Evolutionary conservation across 2,329 filamentous ascomycete species (phyloP).

Genomic region (Fonsecaea pugnacius): DNA sequence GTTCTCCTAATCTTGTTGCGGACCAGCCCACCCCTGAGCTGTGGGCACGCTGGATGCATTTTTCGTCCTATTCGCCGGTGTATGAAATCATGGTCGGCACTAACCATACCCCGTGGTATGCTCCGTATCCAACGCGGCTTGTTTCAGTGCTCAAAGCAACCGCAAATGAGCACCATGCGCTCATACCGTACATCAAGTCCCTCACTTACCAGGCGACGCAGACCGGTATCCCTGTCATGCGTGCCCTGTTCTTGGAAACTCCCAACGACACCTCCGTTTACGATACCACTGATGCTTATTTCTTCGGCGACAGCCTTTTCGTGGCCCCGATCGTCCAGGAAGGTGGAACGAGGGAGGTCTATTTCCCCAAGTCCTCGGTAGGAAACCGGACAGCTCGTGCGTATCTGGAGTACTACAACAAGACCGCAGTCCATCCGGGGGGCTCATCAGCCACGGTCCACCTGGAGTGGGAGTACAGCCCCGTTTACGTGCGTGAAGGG

Average conservation of each 20-base stretch:
- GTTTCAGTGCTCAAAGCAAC: slow-evolving; percentile 11
- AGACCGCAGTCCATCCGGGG: slow-evolving; percentile 1
- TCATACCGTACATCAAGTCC: slow-evolving; percentile 13
- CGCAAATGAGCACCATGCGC: slow-evolving; percentile 13
- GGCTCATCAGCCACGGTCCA: slow-evolving; percentile 1
- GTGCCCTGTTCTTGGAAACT: slow-evolving; percentile 12
- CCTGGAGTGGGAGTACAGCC: slow-evolving; percentile 9
- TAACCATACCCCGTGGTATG: slow-evolving; percentile 13
- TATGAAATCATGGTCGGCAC: slow-evolving; percentile 18
- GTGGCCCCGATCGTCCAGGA: slow-evolving; percentile 10
- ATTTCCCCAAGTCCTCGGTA: slow-evolving; percentile 2
- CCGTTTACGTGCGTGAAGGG: slow-evolving; percentile 13
- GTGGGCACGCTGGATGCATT: slow-evolving; percentile 15
- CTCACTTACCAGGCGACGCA: slow-evolving; percentile 11
- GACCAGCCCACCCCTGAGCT: slow-evolving; percentile 5
- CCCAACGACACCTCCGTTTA: background rate
- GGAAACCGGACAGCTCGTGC: slow-evolving; percentile 2
- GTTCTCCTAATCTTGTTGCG: slow-evolving; percentile 11
- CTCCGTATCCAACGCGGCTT: slow-evolving; percentile 6
- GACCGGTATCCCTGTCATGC: slow-evolving; percentile 10
- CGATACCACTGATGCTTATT: slow-evolving; percentile 12
- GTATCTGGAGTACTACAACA: slow-evolving; percentile 14
- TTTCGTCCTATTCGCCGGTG: slow-evolving; percentile 9
- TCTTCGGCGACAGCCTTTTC: slow-evolving; percentile 10
- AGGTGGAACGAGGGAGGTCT: slow-evolving; percentile 5